These are phyloP conservation scores for Hypsizygus marmoreus DNA, from an alignment of 768 basidiomycete species.

Conservation along the genomic window DNA sequence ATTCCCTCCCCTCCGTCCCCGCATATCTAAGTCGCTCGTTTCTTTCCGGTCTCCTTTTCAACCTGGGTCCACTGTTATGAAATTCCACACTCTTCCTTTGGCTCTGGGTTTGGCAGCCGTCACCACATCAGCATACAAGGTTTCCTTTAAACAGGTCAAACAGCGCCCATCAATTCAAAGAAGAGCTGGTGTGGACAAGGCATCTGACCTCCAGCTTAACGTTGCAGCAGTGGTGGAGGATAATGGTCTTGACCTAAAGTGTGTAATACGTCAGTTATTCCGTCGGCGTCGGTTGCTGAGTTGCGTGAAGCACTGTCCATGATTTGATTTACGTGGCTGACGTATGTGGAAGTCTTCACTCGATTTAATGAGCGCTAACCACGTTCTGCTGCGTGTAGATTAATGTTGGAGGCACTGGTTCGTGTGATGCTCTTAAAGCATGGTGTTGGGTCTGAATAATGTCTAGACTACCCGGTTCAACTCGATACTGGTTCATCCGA, in stretches of 20 bases:
- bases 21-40: conserved; percentile 18
- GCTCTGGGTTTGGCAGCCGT: conserved; percentile 36
- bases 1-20: conserved; percentile 18
- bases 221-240: conserved; percentile 32
- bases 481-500: conserved; percentile 87
- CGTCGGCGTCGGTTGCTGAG: conserved; percentile 1
- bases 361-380: conserved; percentile 1
- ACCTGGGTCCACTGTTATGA: conserved; percentile 36
- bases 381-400: conserved; percentile 46
- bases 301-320: conserved; percentile 55
- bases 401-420: conserved; percentile 63
- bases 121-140: conserved; percentile 43
- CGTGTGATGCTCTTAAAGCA: not conserved
- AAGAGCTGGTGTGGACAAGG: conserved; percentile 34
- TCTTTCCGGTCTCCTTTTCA: conserved; percentile 16
- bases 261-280: conserved; percentile 16
- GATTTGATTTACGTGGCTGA: conserved; percentile 82
- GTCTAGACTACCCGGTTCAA: conserved; percentile 69
- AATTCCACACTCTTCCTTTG: conserved; percentile 34
- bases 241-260: conserved; percentile 49
- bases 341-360: conserved; percentile 42
- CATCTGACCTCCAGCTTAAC: conserved; percentile 32
- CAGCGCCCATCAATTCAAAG: conserved; percentile 32
- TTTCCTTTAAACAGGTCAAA: conserved; percentile 50
- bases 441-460: conserved; percentile 9